These are phyloP conservation scores for Fagopyrum esculentum DNA, from an alignment of 148 eudicot genomes.

Conservation along the genomic window DNA sequence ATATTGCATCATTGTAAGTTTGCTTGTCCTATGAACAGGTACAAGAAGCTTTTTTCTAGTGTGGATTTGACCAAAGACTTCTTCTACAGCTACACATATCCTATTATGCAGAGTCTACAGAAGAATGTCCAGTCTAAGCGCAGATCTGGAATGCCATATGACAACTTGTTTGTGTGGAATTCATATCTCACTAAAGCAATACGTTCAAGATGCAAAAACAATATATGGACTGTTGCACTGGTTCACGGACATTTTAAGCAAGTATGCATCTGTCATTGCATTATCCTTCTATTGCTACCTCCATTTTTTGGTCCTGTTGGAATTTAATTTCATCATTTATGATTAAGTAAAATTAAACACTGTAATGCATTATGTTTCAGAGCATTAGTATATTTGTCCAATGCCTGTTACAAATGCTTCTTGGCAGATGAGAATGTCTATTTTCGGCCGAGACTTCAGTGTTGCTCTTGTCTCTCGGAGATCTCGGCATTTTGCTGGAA, in stretches of 20 bases:
- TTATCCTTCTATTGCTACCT: background rate
- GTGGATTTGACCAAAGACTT: conserved; percentile 96
- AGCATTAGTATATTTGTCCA: background rate
- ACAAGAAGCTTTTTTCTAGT: conserved; percentile 92
- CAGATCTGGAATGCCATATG: conserved; percentile 66
- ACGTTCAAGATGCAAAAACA: conserved; percentile 54
- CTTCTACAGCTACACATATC: conserved; percentile 93
- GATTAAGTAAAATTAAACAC: background rate
- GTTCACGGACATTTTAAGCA: conserved; percentile 82
- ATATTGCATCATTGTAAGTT: background rate
- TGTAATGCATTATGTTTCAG: background rate
- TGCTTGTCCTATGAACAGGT: conserved; percentile 48
- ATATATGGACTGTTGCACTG: conserved; percentile 61
- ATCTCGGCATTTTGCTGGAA: conserved; percentile 97
- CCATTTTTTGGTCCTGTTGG: background rate
- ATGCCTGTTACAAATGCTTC: background rate
- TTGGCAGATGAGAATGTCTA: conserved; percentile 61
- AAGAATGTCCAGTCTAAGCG: conserved; percentile 68
- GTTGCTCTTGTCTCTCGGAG: conserved; percentile 77
- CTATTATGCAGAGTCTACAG: conserved; percentile 88
- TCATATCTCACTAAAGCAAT: conserved; percentile 57
- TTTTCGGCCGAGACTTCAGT: conserved; percentile 90
- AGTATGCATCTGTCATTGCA: conserved; percentile 28
- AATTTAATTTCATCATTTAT: background rate
- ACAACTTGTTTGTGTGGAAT: conserved; percentile 90